Base-by-base conservation (phyloP, 306 rosid species). In the Ceratonia siliqua region DNA sequence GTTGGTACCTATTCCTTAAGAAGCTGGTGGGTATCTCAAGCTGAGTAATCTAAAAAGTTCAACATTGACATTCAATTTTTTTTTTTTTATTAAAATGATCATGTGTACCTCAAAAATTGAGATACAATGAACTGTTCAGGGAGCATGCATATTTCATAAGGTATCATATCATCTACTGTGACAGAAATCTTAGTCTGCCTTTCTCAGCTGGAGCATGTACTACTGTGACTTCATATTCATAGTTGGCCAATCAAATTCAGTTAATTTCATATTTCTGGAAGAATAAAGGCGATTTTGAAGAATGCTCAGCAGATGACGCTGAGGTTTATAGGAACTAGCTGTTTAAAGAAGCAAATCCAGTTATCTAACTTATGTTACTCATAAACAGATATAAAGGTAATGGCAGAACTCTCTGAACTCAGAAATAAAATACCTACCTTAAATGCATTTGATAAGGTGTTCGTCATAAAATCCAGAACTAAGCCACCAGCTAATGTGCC, bases 401-500 rank as follows among this genome's bases (percentile, higher is more conserved):
- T 68, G 41, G 38, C 53, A 62, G 56, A 30, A 15, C 54, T 18
- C 39, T 54, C 24, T 15, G 57, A 50, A 66, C 59, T 68, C 70
- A 63, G 50, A 57, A 75, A 70, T 62, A 72, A 57, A 75, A 70
- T 62, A 72, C 85, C 70, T 78, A 91, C 98, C 97, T 94, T 94
- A 81, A 94, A 94, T 76, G 97, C 98, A 87, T 94, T 94, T 39
- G 97, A 63, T 42, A 94, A 80, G 18, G 94, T 77, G 78, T 57
- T 87, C 22, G 13, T 61, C 82, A 94, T 74, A 56, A 21, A 86
- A 87, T 94, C 98, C 45, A 91, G 86, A 79, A 79, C 18, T 20
- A 86, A 69, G 79, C 98, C 98, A 76, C 98, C 98, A 4, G 84
- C 89, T 62, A 94, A 59, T 5, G 97, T 86, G 71, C 98, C 98